Evolutionary conservation across 495 filamentous ascomycete genomes (phyloP).

Genomic region (Podospora comata): DNA sequence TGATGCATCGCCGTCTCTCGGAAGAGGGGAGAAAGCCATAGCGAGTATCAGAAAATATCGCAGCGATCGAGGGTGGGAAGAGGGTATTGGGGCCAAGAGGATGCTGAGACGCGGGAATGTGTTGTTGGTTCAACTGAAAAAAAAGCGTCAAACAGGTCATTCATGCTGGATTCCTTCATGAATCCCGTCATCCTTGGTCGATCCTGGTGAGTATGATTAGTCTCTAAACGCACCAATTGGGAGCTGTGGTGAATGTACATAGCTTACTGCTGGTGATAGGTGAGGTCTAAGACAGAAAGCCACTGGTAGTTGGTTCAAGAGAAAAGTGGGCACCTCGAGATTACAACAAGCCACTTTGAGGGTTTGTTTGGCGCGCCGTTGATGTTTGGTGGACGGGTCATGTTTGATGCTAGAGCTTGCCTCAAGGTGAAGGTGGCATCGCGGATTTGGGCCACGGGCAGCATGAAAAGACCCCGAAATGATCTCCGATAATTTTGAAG

Average conservation of each 20-base stretch:
- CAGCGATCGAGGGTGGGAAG: not conserved
- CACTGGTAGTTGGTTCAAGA: not conserved
- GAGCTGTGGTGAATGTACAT: not conserved
- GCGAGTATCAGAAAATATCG: not conserved
- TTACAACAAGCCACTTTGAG: not conserved
- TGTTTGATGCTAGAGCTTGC: not conserved
- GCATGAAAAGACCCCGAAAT: conserved; percentile 19
- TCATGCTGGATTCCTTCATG: not conserved
- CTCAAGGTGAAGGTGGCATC: conserved; percentile 9
- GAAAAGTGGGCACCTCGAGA: conserved; percentile 1
- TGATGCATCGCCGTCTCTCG: conserved; percentile 7
- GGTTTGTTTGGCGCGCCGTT: not conserved
- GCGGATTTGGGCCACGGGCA: not conserved
- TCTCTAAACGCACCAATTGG: not conserved
- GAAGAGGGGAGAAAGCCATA: not conserved
- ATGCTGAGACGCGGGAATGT: not conserved
- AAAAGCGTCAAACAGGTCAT: not conserved
- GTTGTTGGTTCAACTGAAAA: not conserved
- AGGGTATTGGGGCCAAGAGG: not conserved
- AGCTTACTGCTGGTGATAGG: too few relatives aligned
- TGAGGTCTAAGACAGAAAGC: not conserved
- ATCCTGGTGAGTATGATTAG: not conserved
- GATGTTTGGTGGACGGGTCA: conserved; percentile 5
- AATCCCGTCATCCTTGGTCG: too few relatives aligned
- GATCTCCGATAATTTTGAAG: conserved; percentile 11